These are phyloP conservation scores for Pilasporangium apinafurcum DNA, from an alignment of 352 stramenopile species.

Conservation along the genomic window DNA sequence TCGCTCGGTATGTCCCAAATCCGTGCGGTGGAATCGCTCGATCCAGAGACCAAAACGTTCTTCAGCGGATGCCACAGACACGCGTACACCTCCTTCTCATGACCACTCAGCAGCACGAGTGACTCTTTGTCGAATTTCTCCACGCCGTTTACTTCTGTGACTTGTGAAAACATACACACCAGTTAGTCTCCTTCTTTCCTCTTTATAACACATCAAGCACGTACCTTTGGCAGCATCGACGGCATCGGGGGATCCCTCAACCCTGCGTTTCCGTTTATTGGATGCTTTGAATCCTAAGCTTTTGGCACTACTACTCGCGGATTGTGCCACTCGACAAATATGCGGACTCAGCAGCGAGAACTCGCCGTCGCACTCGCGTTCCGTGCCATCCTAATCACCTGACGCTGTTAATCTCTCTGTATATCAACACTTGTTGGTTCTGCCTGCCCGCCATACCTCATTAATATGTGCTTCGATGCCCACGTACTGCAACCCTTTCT, in stretches of 20 bases:
- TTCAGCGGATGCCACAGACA: slow-evolving; percentile 96
- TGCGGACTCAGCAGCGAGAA: slow-evolving; percentile 91
- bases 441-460: slow-evolving; percentile 36
- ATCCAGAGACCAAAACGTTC: slow-evolving; percentile 95
- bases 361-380: slow-evolving; percentile 82
- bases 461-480: slow-evolving; percentile 89
- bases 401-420: background rate
- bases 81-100: slow-evolving; percentile 94
- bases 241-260: slow-evolving; percentile 52
- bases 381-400: slow-evolving; percentile 62
- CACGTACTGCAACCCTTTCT: slow-evolving; percentile 97
- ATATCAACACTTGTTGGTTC: background rate
- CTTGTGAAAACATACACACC: slow-evolving; percentile 4
- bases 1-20: slow-evolving; percentile 91
- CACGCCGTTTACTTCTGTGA: slow-evolving; percentile 51
- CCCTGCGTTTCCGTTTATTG: slow-evolving; percentile 84
- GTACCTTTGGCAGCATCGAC: slow-evolving; percentile 66
- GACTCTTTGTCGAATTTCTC: slow-evolving; percentile 58
- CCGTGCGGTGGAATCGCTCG: slow-evolving; percentile 91
- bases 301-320: slow-evolving; percentile 56
- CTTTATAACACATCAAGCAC: background rate
- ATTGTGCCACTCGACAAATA: slow-evolving; percentile 83
- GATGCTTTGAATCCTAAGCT: slow-evolving; percentile 40
- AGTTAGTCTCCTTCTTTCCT: slow-evolving; percentile 2
- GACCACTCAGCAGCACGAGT: slow-evolving; percentile 63